Percentiles rank a stretch among this genome's conserved stretches.
phyloP scores from a whole-genome alignment of 1,139 yeast species.

The Barnettozyma hawaiiensis region DNA sequence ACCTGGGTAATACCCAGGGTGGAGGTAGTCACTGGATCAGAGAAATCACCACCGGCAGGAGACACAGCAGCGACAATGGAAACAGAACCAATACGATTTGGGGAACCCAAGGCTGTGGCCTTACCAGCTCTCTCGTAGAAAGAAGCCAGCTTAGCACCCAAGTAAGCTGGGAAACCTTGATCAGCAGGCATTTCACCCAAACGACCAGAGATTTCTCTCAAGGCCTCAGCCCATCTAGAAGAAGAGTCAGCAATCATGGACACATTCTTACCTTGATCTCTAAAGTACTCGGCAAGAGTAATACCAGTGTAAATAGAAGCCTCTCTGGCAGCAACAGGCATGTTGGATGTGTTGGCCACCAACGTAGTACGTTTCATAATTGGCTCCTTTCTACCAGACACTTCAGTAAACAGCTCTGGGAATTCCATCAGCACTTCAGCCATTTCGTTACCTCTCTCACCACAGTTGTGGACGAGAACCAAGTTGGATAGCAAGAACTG shows the following conservation, averaged over 20 bases:
- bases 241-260: slow-evolving; percentile 99
- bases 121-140: slow-evolving; percentile 99
- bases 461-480: slow-evolving; percentile 36
- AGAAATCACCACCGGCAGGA: slow-evolving; percentile 99
- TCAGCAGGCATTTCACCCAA: slow-evolving; percentile 99
- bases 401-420: slow-evolving; percentile 93
- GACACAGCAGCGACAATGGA: slow-evolving; percentile 99
- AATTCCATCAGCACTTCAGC: slow-evolving; percentile 99
- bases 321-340: slow-evolving; percentile 99
- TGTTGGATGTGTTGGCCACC: slow-evolving; percentile 97
- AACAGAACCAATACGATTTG: slow-evolving; percentile 93
- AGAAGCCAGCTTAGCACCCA: slow-evolving; percentile 97
- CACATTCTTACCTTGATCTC: slow-evolving; percentile 99
- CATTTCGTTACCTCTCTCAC: slow-evolving; percentile 98
- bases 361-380: slow-evolving; percentile 98
- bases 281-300: slow-evolving; percentile 95
- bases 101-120: slow-evolving; percentile 92
- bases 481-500: slow-evolving; percentile 35
- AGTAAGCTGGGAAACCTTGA: slow-evolving; percentile 99
- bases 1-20: slow-evolving; percentile 99
- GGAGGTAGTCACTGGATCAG: slow-evolving; percentile 98
- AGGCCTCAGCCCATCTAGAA: slow-evolving; percentile 99
- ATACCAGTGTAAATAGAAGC: slow-evolving; percentile 99
- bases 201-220: slow-evolving; percentile 99
- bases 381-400: slow-evolving; percentile 92